Conservation (phyloP, 495 filamentous ascomycete genomes). For the Aspergillus leporis region DNA sequence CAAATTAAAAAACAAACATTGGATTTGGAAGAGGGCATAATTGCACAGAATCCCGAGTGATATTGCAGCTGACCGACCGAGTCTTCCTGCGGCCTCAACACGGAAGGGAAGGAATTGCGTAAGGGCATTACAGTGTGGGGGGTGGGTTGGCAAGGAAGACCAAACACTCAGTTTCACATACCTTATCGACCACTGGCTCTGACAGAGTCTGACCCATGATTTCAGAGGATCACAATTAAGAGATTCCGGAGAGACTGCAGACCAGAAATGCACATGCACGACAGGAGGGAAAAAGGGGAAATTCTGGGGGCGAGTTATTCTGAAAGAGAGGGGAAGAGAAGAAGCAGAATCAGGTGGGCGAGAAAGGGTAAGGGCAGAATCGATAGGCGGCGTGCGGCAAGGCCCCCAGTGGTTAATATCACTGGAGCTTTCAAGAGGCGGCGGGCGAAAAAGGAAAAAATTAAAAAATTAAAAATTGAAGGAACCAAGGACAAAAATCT, state of each 20-base stretch:
- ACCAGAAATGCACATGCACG: constrained; percentile 15
- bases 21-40: neutral
- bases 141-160: constrained; percentile 18
- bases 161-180: constrained; percentile 50
- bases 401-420: constrained; percentile 9
- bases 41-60: constrained; percentile 1
- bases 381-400: constrained; percentile 29
- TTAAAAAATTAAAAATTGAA: neutral
- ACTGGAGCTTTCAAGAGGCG: neutral
- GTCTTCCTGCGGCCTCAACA: constrained; percentile 6
- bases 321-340: constrained; percentile 13
- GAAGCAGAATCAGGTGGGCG: constrained; percentile 23
- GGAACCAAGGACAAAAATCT: neutral
- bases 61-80: neutral
- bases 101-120: constrained; percentile 21
- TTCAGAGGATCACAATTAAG: constrained; percentile 13
- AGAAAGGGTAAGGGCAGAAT: constrained; percentile 26
- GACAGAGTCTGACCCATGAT: constrained; percentile 98
- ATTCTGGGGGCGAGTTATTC: constrained; percentile 10
- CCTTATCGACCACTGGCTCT: constrained; percentile 98
- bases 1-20: neutral
- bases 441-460: neutral
- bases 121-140: constrained; percentile 35
- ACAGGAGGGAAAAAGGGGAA: constrained; percentile 12
- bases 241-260: neutral